Evolutionary conservation across 768 basidiomycete species (phyloP).

Genomic region (Kwoniella mangroviensis): DNA sequence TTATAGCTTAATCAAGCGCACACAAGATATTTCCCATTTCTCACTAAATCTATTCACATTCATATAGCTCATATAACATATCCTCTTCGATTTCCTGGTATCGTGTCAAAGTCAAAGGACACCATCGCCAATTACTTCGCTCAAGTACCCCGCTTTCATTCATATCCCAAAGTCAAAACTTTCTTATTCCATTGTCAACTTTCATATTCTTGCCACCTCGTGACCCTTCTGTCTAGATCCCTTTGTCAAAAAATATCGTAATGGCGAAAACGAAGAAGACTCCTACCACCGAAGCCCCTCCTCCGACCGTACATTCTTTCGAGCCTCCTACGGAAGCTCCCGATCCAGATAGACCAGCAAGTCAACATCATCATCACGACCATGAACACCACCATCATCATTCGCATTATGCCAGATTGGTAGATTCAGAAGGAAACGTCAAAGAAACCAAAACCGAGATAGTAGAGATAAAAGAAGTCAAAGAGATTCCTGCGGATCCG

Average conservation of each 20-base stretch:
- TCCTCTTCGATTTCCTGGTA: not conserved
- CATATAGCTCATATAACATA: not conserved
- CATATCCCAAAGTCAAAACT: not conserved
- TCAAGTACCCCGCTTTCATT: not conserved
- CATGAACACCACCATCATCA: constrained; percentile 48
- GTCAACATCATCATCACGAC: constrained; percentile 35
- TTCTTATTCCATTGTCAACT: constrained; percentile 18
- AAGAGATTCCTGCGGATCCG: constrained; percentile 1
- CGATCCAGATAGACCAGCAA: not conserved
- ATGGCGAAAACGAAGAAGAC: constrained; percentile 23
- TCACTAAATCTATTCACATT: not conserved
- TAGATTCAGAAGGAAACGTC: constrained; percentile 25
- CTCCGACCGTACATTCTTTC: not conserved
- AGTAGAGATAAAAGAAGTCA: constrained; percentile 21
- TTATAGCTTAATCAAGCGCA: not conserved
- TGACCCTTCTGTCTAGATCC: not conserved
- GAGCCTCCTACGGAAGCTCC: not conserved
- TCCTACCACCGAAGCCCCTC: not conserved
- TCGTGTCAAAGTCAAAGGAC: not conserved
- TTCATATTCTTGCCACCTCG: not conserved
- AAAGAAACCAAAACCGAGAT: constrained; percentile 27
- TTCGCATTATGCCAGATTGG: constrained; percentile 42
- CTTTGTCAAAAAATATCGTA: not conserved
- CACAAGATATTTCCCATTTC: not conserved
- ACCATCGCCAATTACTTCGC: not conserved